A percentile compares a stretch with the other conserved stretches of the same genome.
phyloP scores from a whole-genome alignment of 2,329 filamentous ascomycete genomes.

The Bipolaris oryzae region DNA sequence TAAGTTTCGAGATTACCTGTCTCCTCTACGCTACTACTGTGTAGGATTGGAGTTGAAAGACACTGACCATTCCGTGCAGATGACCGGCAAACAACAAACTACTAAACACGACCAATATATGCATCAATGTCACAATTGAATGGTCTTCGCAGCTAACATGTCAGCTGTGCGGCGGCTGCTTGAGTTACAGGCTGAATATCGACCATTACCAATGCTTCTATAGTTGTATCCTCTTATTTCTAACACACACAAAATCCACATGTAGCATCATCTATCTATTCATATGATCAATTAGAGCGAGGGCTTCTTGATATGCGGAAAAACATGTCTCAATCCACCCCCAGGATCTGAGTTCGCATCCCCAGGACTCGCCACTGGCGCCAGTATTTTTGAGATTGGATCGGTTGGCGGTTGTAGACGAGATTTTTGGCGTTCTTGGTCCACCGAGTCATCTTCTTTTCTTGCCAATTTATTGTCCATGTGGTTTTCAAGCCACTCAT shows the following conservation, averaged over 20 bases:
- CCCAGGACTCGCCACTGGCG: slow-evolving; percentile 11
- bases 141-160: not conserved
- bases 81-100: slow-evolving; percentile 30
- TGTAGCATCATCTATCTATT: not conserved
- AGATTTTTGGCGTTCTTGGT: not conserved
- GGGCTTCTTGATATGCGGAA: slow-evolving; percentile 49
- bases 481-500: slow-evolving; percentile 45
- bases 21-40: not conserved
- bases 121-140: not conserved
- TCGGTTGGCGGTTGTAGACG: slow-evolving; percentile 11
- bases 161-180: not conserved
- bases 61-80: slow-evolving; percentile 15
- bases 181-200: not conserved
- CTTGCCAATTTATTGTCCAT: slow-evolving; percentile 37
- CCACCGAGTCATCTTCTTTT: slow-evolving; percentile 14
- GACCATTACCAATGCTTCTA: slow-evolving; percentile 5
- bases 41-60: not conserved
- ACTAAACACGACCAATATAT: slow-evolving; percentile 12
- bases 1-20: slow-evolving; percentile 51
- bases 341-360: slow-evolving; percentile 8
- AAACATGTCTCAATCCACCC: slow-evolving; percentile 36
- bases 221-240: slow-evolving; percentile 4
- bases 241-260: not conserved
- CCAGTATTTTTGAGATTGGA: slow-evolving; percentile 14
- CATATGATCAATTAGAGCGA: slow-evolving; percentile 46